phyloP scores from a whole-genome alignment of 345 rosid genomes.

The Lepidium aucheri region DNA sequence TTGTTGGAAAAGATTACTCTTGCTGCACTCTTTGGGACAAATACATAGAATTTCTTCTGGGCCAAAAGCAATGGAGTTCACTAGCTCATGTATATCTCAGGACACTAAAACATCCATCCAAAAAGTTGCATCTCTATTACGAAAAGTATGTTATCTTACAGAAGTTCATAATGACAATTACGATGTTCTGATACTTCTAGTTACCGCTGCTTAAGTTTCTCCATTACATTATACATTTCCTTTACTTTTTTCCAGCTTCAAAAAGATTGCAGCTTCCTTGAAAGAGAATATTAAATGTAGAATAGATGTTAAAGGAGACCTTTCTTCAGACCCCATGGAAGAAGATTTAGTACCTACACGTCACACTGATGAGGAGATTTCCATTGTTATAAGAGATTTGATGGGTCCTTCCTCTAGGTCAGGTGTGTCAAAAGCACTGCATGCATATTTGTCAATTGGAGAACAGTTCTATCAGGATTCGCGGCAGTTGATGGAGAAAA shows the following conservation, averaged over 20 bases:
- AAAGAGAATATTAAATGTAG: constrained; percentile 42
- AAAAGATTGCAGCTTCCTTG: constrained; percentile 55
- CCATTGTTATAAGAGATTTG: constrained; percentile 43
- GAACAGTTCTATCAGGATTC: constrained; percentile 48
- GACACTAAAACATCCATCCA: constrained; percentile 66
- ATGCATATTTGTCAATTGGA: constrained; percentile 50
- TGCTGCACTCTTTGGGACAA: constrained; percentile 76
- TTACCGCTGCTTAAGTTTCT: not conserved
- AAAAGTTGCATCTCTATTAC: constrained; percentile 55
- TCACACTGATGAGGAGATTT: constrained; percentile 41
- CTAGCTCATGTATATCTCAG: constrained; percentile 59
- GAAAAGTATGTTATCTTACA: constrained; percentile 41
- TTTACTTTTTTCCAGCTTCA: constrained; percentile 48
- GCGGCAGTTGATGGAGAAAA: constrained; percentile 41
- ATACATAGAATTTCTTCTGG: constrained; percentile 52
- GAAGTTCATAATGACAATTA: not conserved
- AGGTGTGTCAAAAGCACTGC: constrained; percentile 45
- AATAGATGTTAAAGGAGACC: constrained; percentile 25
- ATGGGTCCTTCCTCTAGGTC: constrained; percentile 49
- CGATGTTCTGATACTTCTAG: not conserved
- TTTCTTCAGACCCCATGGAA: constrained; percentile 30
- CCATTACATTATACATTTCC: not conserved
- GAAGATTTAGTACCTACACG: constrained; percentile 33
- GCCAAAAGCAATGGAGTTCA: constrained; percentile 55
- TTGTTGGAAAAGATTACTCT: constrained; percentile 80